A percentile compares a stretch with the other conserved stretches of the same genome.
Conservation (phyloP, 192 early-diverging fungal genomes). For the Lobosporangium transversale region DNA sequence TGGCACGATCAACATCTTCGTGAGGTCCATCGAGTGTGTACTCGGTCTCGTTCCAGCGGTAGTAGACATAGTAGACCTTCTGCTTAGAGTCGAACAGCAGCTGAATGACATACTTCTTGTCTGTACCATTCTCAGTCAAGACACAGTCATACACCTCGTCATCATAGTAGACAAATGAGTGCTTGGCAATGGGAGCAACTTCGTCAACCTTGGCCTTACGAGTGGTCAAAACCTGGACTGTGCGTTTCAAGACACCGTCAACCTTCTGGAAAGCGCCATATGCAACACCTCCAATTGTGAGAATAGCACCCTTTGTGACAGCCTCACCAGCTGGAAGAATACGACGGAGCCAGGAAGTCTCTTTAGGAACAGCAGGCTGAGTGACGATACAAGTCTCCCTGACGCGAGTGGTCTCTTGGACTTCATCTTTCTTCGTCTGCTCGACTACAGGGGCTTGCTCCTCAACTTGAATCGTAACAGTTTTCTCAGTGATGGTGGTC, state of each 20-base stretch:
- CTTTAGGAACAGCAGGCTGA: constrained; percentile 11
- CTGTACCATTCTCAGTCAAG: constrained; percentile 21
- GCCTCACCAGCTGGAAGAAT: too few relatives aligned
- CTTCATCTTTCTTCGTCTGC: too few relatives aligned
- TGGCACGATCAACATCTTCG: constrained; percentile 21
- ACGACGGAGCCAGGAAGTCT: constrained; percentile 14
- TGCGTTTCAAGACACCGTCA: constrained; percentile 39
- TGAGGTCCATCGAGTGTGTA: constrained; percentile 29
- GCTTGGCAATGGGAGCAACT: constrained; percentile 22
- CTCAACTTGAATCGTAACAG: too few relatives aligned
- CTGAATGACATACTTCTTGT: constrained; percentile 23
- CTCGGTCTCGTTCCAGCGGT: constrained; percentile 27
- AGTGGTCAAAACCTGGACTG: constrained; percentile 20
- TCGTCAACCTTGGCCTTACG: constrained; percentile 31
- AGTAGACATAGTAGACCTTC: constrained; percentile 24
- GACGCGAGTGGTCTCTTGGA: too few relatives aligned
- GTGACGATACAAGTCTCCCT: not conserved
- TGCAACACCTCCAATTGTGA: not conserved
- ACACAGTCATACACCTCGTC: constrained; percentile 34
- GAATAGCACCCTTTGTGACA: constrained; percentile 5
- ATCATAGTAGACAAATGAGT: constrained; percentile 30
- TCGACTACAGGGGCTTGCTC: too few relatives aligned
- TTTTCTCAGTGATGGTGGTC: too few relatives aligned
- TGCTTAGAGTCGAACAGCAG: constrained; percentile 13
- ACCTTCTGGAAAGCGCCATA: constrained; percentile 11